phyloP scores from a whole-genome alignment of 1,284 basidiomycete genomes.

The Trichosporon faecale region DNA sequence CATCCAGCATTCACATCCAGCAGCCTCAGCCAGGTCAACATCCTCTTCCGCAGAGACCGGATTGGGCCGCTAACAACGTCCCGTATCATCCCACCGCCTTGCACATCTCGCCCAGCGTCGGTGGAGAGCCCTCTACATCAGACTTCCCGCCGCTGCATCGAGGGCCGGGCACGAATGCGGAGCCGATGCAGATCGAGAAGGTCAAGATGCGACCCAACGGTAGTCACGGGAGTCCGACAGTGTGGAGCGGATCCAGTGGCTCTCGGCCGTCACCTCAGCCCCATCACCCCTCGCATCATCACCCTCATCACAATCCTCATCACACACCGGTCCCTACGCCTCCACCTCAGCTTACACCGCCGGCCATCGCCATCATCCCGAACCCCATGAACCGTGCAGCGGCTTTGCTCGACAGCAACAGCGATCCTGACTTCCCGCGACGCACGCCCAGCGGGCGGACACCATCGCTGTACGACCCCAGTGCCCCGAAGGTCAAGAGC shows the following conservation, averaged over 20 bases:
- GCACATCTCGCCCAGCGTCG: conserved; percentile 9
- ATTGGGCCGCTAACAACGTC: conserved; percentile 49
- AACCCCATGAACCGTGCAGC: conserved; percentile 16
- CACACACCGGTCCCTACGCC: not conserved
- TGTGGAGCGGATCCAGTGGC: conserved; percentile 37
- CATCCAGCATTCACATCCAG: conserved; percentile 37
- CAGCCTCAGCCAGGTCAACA: conserved; percentile 39
- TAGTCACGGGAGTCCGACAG: conserved; percentile 19
- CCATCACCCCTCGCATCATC: not conserved
- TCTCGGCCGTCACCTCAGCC: conserved; percentile 8
- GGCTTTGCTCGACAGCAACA: conserved; percentile 1
- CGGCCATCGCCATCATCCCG: conserved; percentile 14
- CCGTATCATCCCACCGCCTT: conserved; percentile 46
- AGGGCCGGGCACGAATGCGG: conserved; percentile 33
- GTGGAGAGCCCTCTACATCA: conserved; percentile 24
- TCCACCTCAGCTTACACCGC: conserved; percentile 9
- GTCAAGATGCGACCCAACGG: conserved; percentile 32
- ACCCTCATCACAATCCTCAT: conserved; percentile 3
- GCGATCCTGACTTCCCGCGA: conserved; percentile 42
- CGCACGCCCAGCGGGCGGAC: conserved; percentile 28
- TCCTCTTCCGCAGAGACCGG: conserved; percentile 45
- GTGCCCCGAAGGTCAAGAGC: conserved; percentile 8
- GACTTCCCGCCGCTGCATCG: conserved; percentile 44
- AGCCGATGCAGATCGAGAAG: conserved; percentile 48
- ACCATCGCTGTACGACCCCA: conserved; percentile 37